These are phyloP conservation scores for Jamesozyma hellenica DNA, from an alignment of 805 yeast species.

Conservation along the genomic window DNA sequence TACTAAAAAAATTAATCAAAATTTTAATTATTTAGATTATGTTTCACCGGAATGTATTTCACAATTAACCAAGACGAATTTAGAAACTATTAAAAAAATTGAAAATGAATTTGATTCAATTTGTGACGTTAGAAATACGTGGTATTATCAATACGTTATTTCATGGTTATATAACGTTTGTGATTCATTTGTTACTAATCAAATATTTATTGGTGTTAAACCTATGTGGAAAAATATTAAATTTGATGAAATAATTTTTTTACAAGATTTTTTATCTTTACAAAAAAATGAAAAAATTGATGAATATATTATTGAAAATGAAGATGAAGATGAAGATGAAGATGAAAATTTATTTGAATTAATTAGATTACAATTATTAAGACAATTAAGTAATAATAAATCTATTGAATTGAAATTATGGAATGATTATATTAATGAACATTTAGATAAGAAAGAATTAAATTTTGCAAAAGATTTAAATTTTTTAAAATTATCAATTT, in stretches of 20 bases:
- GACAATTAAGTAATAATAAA: slow-evolving; percentile 20
- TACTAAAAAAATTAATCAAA: too few relatives aligned
- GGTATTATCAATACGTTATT: slow-evolving; percentile 28
- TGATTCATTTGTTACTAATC: slow-evolving; percentile 17
- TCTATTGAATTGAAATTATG: slow-evolving; percentile 17
- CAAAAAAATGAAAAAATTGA: slow-evolving; percentile 1
- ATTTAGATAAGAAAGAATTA: slow-evolving; percentile 5
- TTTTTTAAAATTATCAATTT: slow-evolving; percentile 6
- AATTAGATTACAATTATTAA: slow-evolving; percentile 15
- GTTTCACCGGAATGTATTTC: slow-evolving; percentile 15
- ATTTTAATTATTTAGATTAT: slow-evolving; percentile 16
- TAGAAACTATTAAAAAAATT: slow-evolving; percentile 1
- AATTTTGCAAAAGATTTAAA: neutral
- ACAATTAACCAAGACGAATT: slow-evolving; percentile 11
- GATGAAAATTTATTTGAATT: slow-evolving; percentile 12
- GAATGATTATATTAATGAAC: slow-evolving; percentile 19
- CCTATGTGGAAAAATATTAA: slow-evolving; percentile 23
- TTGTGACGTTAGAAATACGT: slow-evolving; percentile 11
- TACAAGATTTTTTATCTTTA: slow-evolving; percentile 11
- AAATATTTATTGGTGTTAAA: slow-evolving; percentile 5
- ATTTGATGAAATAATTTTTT: slow-evolving; percentile 25
- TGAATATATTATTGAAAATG: slow-evolving; percentile 3
- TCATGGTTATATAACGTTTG: slow-evolving; percentile 28
- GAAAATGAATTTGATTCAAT: slow-evolving; percentile 4
- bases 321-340: slow-evolving; percentile 5